Conservation (phyloP, 139 green algal species). For the Chlamydomonas applanata region DNA sequence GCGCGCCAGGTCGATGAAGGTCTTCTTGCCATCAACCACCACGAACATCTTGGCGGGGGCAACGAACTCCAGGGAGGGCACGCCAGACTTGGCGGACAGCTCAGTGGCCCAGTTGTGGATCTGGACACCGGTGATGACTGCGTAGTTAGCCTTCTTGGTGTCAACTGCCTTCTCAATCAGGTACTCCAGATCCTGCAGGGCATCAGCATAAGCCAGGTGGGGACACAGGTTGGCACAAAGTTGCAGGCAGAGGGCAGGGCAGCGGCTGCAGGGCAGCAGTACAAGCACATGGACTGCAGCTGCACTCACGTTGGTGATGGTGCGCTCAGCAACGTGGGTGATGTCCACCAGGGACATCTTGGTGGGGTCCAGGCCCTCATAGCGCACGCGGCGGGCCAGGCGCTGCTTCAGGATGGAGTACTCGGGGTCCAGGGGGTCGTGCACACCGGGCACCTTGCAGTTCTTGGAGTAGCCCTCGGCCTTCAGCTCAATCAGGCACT, state of each 20-base stretch:
- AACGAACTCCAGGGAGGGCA: constrained; percentile 69
- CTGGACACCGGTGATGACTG: constrained; percentile 78
- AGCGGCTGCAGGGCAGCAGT: no score
- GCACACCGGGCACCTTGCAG: constrained; percentile 48
- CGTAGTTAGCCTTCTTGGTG: constrained; percentile 80
- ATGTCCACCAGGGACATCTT: constrained; percentile 66
- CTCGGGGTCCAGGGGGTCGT: constrained; percentile 78
- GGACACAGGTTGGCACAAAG: no score
- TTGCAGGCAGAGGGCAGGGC: no score
- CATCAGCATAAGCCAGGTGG: not conserved
- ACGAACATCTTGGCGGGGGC: constrained; percentile 14
- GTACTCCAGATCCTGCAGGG: constrained; percentile 79
- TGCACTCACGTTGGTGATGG: constrained; percentile 67
- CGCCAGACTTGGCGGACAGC: constrained; percentile 31
- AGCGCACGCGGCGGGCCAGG: constrained; percentile 54
- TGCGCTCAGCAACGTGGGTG: constrained; percentile 75
- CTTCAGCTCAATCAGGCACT: constrained; percentile 19
- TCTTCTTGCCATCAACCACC: constrained; percentile 9
- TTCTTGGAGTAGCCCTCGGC: constrained; percentile 1
- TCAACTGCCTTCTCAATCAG: constrained; percentile 78
- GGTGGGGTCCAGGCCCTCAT: constrained; percentile 11
- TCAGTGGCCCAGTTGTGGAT: constrained; percentile 79
- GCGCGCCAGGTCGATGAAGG: constrained; percentile 7
- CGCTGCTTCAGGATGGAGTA: constrained; percentile 83
- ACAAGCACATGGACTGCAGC: not conserved